These are phyloP conservation scores for Rubia yunnanensis DNA, from an alignment of 257 asterid genomes.

Conservation along the genomic window DNA sequence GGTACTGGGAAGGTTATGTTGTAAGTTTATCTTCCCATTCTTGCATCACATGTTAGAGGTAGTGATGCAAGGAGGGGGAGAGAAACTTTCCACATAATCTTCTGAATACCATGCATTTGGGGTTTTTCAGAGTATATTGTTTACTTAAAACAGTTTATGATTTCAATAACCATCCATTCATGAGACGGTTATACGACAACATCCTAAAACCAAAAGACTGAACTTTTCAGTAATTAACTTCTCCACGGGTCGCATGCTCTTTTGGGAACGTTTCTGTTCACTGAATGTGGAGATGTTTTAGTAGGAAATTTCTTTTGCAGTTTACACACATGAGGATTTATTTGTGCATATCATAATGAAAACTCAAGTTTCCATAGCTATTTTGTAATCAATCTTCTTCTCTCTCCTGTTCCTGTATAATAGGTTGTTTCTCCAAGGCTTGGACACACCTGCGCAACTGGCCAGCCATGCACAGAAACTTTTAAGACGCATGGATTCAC, in stretches of 20 bases:
- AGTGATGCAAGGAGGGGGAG: too few species aligned
- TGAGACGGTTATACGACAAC: not conserved
- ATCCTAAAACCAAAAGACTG: not conserved
- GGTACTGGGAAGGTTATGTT: not conserved
- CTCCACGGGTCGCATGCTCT: not conserved
- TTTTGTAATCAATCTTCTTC: not conserved
- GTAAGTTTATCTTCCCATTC: not conserved
- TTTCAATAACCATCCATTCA: not conserved
- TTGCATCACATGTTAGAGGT: too few species aligned
- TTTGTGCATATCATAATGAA: not conserved
- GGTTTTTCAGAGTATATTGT: not conserved
- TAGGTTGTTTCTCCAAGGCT: conserved; percentile 22
- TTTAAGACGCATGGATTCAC: not conserved
- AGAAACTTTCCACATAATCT: too few species aligned
- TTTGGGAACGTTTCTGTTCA: not conserved
- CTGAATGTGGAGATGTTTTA: not conserved
- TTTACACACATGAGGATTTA: not conserved
- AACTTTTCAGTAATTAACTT: not conserved
- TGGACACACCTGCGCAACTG: conserved; percentile 19
- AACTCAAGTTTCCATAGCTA: not conserved
- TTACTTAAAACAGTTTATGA: not conserved
- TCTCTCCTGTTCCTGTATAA: not conserved
- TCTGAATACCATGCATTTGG: not conserved
- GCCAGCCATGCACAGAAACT: conserved; percentile 25
- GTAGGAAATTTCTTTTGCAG: too few species aligned